Conservation (phyloP, 352 stramenopile genomes). For the Phytophthora pini region DNA sequence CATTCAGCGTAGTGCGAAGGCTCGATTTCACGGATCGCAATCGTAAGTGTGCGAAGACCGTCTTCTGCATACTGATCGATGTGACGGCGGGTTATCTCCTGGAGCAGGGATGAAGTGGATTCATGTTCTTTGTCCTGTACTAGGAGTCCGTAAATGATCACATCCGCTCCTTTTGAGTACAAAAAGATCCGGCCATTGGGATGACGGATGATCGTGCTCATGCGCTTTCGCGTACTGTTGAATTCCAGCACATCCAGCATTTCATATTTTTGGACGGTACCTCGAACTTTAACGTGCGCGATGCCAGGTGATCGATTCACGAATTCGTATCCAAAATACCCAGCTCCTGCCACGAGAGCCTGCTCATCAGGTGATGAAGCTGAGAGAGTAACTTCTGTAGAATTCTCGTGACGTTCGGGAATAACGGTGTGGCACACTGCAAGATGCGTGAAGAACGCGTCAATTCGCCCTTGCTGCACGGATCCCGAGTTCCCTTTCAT, state of each 20-base stretch:
- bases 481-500: conserved; percentile 62
- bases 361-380: conserved; percentile 89
- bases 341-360: conserved; percentile 80
- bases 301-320: conserved; percentile 66
- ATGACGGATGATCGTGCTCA: conserved; percentile 91
- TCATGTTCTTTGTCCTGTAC: conserved; percentile 38
- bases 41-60: conserved; percentile 88
- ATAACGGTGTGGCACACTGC: conserved; percentile 97
- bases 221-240: conserved; percentile 93
- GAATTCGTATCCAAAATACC: conserved; percentile 82
- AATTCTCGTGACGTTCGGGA: conserved; percentile 91
- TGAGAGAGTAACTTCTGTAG: conserved; percentile 64
- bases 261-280: conserved; percentile 55
- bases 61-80: conserved; percentile 89
- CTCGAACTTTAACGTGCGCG: conserved; percentile 57
- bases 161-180: conserved; percentile 81
- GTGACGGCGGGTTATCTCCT: conserved; percentile 56
- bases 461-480: conserved; percentile 58
- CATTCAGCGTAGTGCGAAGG: conserved; percentile 60
- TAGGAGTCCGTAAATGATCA: conserved; percentile 67
- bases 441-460: conserved; percentile 88
- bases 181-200: conserved; percentile 65
- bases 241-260: conserved; percentile 93
- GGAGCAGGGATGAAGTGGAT: conserved; percentile 33
- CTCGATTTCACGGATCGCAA: conserved; percentile 74